A percentile compares a stretch with the other conserved stretches of the same genome.
phyloP scores from a whole-genome alignment of 257 asterid genomes.

The Primulina huaijiensis region DNA sequence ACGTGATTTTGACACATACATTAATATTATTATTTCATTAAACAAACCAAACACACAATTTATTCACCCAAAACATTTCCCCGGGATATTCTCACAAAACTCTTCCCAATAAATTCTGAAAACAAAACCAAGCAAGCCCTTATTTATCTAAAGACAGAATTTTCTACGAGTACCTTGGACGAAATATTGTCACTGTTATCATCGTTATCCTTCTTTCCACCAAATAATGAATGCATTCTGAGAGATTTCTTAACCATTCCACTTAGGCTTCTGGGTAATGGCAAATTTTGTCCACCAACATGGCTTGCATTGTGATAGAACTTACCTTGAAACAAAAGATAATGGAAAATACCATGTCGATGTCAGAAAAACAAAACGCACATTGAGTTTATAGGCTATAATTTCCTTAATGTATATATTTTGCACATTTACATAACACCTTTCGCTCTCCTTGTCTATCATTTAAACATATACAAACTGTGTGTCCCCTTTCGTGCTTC shows the following conservation, averaged over 20 bases:
- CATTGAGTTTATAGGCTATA: not conserved
- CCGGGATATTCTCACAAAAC: not conserved
- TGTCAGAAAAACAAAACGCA: not conserved
- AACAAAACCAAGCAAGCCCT: slow-evolving; percentile 1
- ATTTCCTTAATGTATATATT: no score
- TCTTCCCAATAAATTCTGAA: not conserved
- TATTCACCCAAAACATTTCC: not conserved
- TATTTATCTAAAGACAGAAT: not conserved
- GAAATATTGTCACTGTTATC: slow-evolving; percentile 61
- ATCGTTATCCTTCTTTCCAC: slow-evolving; percentile 62
- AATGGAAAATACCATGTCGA: slow-evolving; percentile 3
- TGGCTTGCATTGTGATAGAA: slow-evolving; percentile 29
- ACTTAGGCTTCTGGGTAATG: slow-evolving; percentile 28
- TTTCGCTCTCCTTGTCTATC: not conserved
- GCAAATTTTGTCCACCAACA: slow-evolving; percentile 29
- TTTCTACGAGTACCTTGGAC: slow-evolving; percentile 52
- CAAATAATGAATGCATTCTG: slow-evolving; percentile 64
- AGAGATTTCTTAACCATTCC: slow-evolving; percentile 45
- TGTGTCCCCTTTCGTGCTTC: not conserved
- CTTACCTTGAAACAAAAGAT: slow-evolving; percentile 35
- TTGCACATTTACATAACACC: no score
- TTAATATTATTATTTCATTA: not conserved
- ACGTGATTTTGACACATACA: not conserved
- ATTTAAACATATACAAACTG: not conserved
- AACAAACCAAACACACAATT: not conserved